Evolutionary conservation across 2,329 filamentous ascomycete genomes (phyloP).

Genomic region (Talaromyces sp.): DNA sequence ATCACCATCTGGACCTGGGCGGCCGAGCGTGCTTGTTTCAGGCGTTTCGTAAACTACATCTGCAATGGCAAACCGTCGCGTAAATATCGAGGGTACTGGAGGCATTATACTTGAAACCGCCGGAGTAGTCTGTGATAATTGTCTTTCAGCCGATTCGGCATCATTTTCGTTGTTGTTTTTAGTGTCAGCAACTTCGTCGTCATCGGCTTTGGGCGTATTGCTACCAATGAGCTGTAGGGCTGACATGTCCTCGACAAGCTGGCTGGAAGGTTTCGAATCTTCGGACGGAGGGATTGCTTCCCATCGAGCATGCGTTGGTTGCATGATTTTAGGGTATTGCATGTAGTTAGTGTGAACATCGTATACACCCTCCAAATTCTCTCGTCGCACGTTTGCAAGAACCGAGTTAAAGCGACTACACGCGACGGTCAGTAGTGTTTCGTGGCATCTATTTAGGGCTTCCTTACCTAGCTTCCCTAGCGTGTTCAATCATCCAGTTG

Average conservation of each 20-base stretch:
- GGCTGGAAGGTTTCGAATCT: conserved; percentile 25
- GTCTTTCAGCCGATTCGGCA: conserved; percentile 9
- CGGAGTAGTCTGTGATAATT: conserved; percentile 8
- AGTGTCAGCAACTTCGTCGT: background rate
- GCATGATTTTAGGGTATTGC: conserved; percentile 81
- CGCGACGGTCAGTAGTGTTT: conserved; percentile 8
- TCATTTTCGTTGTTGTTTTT: conserved; percentile 16
- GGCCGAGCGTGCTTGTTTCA: conserved; percentile 52
- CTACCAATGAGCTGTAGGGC: conserved; percentile 32
- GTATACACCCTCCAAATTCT: conserved; percentile 72
- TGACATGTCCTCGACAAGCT: conserved; percentile 31
- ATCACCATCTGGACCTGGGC: conserved; percentile 49
- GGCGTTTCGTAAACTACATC: conserved; percentile 58
- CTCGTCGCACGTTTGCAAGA: conserved; percentile 62
- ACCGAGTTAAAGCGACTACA: conserved; percentile 75
- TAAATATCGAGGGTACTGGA: conserved; percentile 52
- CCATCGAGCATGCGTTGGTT: conserved; percentile 80
- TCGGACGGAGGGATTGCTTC: conserved; percentile 59
- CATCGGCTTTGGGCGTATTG: conserved; percentile 19
- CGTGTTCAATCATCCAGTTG: conserved; percentile 97
- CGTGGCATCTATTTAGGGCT: background rate
- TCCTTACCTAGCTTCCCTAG: conserved; percentile 76
- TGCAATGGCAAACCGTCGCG: conserved; percentile 58
- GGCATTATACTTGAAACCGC: conserved; percentile 42
- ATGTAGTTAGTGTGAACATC: conserved; percentile 91